Conservation (phyloP, 306 rosid species). For the Casuarina cunninghamiana region DNA sequence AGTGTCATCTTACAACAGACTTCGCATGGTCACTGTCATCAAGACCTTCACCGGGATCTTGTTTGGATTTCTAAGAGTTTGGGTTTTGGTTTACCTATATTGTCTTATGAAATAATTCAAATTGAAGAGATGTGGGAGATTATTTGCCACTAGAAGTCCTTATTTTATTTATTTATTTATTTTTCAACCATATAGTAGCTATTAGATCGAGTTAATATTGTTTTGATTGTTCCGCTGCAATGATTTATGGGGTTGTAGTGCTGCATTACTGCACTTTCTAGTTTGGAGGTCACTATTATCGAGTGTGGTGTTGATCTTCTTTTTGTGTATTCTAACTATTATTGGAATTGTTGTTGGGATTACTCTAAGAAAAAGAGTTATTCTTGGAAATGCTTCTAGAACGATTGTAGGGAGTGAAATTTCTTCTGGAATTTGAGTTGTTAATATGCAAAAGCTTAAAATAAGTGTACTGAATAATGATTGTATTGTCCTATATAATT, state of each 20-base stretch:
- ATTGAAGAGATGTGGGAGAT: conserved; percentile 69
- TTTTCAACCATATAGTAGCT: not conserved
- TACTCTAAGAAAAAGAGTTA: too few species aligned
- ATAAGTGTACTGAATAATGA: too few species aligned
- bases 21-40: conserved; percentile 82
- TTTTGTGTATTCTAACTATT: too few species aligned
- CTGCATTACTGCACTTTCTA: not conserved
- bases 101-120: conserved; percentile 17
- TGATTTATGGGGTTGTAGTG: not conserved
- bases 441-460: too few species aligned
- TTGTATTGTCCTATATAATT: too few species aligned
- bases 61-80: not conserved
- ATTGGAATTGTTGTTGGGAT: too few species aligned
- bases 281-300: too few species aligned
- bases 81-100: not conserved
- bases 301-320: too few species aligned
- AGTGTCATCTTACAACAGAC: conserved; percentile 75
- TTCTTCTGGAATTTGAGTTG: too few species aligned
- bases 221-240: not conserved
- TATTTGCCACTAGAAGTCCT: not conserved
- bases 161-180: not conserved
- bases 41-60: not conserved
- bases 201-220: not conserved
- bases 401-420: too few species aligned
- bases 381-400: too few species aligned